Base-by-base conservation (phyloP, 2,329 filamentous ascomycete genomes). In the Scedosporium boydii region DNA sequence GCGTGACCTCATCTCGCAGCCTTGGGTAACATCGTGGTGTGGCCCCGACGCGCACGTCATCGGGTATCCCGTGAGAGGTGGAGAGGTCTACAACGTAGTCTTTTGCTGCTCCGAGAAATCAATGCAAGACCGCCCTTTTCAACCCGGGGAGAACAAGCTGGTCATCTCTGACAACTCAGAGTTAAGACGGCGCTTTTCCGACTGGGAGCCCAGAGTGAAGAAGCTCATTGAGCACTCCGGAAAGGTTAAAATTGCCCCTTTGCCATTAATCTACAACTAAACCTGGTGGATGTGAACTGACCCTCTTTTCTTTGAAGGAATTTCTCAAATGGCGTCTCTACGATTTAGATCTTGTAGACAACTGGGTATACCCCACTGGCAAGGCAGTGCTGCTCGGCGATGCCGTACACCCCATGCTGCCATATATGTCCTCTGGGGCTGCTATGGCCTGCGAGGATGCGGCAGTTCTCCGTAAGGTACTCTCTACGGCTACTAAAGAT, bases 361-460 rank as follows among this genome's bases (percentile, higher is more conserved):
- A 67, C 1, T 72, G 75, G 67, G 69, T 71, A 6, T 68, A 70
- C 1, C 67, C 66, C 7, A 68, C 65, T 0, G 61, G 63, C 4
- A 73, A 70, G 21, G 55, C 76, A 5, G 63, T 76, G 14, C 67
- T 78, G 5, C 68, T 78, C 3, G 76, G 76, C 2, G 76, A 78
- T 60, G 75, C 76, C 6, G 75, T 75, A 0, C 76, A 78, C 64
- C 72, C 75, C 41, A 78, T 78, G 76, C 68, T 76, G 0, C 76
- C 75, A 1, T 77, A 77, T 62, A 75, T 78, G 69, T 74, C 75
- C 0, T 74, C 77, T 68, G 76, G 77, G 0, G 76, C 76, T 0
- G 76, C 76, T 5, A 77, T 77, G 70, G 74, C 75, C 0, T 71
- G 78, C 5, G 76, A 79, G 66, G 76, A 78, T 59, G 76, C 72